phyloP scores from a whole-genome alignment of 805 yeast species.

The Starmerella vitae region DNA sequence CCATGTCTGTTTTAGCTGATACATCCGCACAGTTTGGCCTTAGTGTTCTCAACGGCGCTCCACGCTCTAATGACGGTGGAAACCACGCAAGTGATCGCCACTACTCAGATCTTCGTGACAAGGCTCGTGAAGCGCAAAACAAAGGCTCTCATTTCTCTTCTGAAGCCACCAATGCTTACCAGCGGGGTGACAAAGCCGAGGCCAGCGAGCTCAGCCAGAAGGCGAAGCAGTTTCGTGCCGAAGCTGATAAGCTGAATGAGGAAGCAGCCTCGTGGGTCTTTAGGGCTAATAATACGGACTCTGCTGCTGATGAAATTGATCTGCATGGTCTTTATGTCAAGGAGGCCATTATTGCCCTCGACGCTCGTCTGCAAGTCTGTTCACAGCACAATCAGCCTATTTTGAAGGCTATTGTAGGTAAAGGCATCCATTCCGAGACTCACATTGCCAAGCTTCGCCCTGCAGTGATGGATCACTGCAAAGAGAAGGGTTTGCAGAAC shows the following conservation, averaged over 20 bases:
- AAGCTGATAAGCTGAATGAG: slow-evolving; percentile 57
- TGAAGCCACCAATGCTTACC: slow-evolving; percentile 65
- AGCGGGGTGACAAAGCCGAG: slow-evolving; percentile 52
- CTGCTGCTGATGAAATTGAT: slow-evolving; percentile 77
- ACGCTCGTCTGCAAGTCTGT: slow-evolving; percentile 50
- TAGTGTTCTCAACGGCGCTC: slow-evolving; percentile 5
- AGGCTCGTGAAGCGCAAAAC: slow-evolving; percentile 55
- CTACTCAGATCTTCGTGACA: slow-evolving; percentile 47
- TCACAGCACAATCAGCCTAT: slow-evolving; percentile 10
- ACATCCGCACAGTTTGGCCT: slow-evolving; percentile 8
- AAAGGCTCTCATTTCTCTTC: slow-evolving; percentile 42
- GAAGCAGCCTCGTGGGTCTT: slow-evolving; percentile 61
- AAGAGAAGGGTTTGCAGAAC: slow-evolving; percentile 46
- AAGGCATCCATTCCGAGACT: slow-evolving; percentile 69
- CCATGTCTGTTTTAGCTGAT: slow-evolving; percentile 10
- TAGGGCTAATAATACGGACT: slow-evolving; percentile 73
- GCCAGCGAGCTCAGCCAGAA: slow-evolving; percentile 64
- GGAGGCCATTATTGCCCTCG: slow-evolving; percentile 71
- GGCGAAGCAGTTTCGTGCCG: slow-evolving; percentile 43
- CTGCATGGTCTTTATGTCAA: slow-evolving; percentile 81
- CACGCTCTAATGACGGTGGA: slow-evolving; percentile 23
- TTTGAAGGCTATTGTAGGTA: slow-evolving; percentile 72
- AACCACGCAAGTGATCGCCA: slow-evolving; percentile 31
- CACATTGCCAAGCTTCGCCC: slow-evolving; percentile 84
- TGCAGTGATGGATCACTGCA: slow-evolving; percentile 68